Conservation (phyloP, 352 stramenopile species). For the Globisporangium parvum region DNA sequence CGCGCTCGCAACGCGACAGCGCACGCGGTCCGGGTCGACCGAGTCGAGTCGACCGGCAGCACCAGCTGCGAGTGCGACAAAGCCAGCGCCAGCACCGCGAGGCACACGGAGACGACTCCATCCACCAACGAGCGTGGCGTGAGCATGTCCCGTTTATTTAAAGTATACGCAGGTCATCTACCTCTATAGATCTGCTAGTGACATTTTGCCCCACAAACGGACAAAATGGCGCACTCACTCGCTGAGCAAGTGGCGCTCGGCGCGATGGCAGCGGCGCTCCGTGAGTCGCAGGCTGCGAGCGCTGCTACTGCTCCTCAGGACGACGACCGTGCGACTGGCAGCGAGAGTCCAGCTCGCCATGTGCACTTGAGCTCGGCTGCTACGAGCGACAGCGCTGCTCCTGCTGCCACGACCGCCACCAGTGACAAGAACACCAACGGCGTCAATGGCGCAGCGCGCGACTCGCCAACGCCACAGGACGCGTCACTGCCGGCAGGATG, state of each 20-base stretch:
- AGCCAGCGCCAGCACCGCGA: neutral
- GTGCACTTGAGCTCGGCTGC: slow-evolving; percentile 49
- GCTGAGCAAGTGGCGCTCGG: slow-evolving; percentile 15
- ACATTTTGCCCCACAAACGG: slow-evolving; percentile 1
- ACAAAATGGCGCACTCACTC: slow-evolving; percentile 13
- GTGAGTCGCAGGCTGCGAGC: neutral
- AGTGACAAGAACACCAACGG: slow-evolving; percentile 9
- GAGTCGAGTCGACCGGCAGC: neutral
- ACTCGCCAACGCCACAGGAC: slow-evolving; percentile 7
- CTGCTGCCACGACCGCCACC: neutral
- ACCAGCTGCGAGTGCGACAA: neutral
- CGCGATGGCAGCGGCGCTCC: slow-evolving; percentile 14
- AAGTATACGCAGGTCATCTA: neutral
- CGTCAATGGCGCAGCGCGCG: neutral
- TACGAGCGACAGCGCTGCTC: neutral
- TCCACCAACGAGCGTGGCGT: neutral
- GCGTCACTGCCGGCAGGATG: slow-evolving; percentile 50
- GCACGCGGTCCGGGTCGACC: neutral
- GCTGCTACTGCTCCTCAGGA: neutral
- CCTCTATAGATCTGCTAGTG: neutral
- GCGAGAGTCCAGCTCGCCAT: slow-evolving; percentile 29
- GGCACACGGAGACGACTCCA: neutral
- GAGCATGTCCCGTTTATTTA: slow-evolving; percentile 7
- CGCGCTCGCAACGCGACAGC: slow-evolving; percentile 2
- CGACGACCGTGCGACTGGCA: slow-evolving; percentile 5